Evolutionary conservation across 805 yeast genomes (phyloP).

Genomic region (Kluyveromyces nonfermentans): DNA sequence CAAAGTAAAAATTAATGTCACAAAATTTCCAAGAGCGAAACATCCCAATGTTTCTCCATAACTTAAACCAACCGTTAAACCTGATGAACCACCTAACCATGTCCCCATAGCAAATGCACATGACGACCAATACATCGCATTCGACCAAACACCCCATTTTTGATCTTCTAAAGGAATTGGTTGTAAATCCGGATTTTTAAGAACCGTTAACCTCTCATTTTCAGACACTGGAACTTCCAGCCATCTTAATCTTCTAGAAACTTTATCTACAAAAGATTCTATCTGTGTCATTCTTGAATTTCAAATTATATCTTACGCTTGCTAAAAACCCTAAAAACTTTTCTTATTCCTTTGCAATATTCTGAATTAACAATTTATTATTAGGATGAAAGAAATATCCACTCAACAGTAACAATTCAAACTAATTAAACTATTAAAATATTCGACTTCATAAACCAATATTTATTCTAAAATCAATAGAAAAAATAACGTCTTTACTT

Average conservation of each 20-base stretch:
- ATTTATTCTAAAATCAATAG: too few relatives aligned
- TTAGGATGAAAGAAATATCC: too few relatives aligned
- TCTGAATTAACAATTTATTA: too few relatives aligned
- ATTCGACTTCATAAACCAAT: too few relatives aligned
- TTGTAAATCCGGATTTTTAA: slow-evolving; percentile 29
- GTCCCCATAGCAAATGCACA: slow-evolving; percentile 37
- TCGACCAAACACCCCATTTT: slow-evolving; percentile 34
- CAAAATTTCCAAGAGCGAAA: slow-evolving; percentile 37
- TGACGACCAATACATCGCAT: slow-evolving; percentile 38
- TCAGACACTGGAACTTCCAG: slow-evolving; percentile 28
- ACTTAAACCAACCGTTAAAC: slow-evolving; percentile 36
- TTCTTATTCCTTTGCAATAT: too few relatives aligned
- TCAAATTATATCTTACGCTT: not conserved
- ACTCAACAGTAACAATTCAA: too few relatives aligned
- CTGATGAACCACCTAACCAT: slow-evolving; percentile 38
- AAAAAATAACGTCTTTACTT: too few relatives aligned
- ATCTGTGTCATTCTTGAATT: not conserved
- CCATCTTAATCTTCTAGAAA: slow-evolving; percentile 1
- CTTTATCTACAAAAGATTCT: not conserved
- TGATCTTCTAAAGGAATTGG: slow-evolving; percentile 23
- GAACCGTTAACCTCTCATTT: slow-evolving; percentile 22
- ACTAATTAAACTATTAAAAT: too few relatives aligned
- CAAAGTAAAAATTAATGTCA: slow-evolving; percentile 36
- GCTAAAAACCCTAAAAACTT: too few relatives aligned
- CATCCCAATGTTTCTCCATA: slow-evolving; percentile 39